These are phyloP conservation scores for Candida dendrica DNA, from an alignment of 805 yeast species.

Conservation along the genomic window DNA sequence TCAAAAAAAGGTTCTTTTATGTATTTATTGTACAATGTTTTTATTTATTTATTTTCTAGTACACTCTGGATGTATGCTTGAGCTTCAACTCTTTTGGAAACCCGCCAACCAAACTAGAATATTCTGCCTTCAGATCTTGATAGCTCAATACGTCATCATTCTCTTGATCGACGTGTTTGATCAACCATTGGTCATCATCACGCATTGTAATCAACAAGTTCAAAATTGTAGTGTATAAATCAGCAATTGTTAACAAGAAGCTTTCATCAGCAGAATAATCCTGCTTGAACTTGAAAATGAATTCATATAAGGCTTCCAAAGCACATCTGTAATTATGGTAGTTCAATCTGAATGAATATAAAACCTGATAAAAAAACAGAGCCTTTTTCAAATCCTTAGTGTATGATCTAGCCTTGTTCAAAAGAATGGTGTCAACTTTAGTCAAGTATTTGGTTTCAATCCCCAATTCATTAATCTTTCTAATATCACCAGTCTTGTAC, in stretches of 20 bases:
- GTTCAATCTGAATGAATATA: conserved; percentile 43
- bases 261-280: conserved; percentile 2
- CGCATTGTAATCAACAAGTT: conserved; percentile 30
- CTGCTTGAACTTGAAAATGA: conserved; percentile 22
- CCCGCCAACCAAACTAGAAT: background rate
- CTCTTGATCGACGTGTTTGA: conserved; percentile 17
- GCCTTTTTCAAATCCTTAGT: conserved; percentile 23
- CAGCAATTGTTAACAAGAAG: conserved; percentile 17
- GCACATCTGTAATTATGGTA: conserved; percentile 46
- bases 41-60: background rate
- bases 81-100: background rate
- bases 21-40: background rate
- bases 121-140: conserved; percentile 11
- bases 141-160: conserved; percentile 16
- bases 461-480: conserved; percentile 32
- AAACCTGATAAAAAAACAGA: conserved; percentile 39
- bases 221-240: conserved; percentile 31
- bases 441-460: conserved; percentile 33
- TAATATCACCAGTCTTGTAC: conserved; percentile 31
- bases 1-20: too few relatives aligned
- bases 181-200: conserved; percentile 34
- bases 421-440: conserved; percentile 35
- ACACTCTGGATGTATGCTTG: background rate
- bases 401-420: conserved; percentile 15
- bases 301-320: conserved; percentile 34